Conservation (phyloP, 2,329 filamentous ascomycete genomes). For the Aspergillus pseudoviridinutans region DNA sequence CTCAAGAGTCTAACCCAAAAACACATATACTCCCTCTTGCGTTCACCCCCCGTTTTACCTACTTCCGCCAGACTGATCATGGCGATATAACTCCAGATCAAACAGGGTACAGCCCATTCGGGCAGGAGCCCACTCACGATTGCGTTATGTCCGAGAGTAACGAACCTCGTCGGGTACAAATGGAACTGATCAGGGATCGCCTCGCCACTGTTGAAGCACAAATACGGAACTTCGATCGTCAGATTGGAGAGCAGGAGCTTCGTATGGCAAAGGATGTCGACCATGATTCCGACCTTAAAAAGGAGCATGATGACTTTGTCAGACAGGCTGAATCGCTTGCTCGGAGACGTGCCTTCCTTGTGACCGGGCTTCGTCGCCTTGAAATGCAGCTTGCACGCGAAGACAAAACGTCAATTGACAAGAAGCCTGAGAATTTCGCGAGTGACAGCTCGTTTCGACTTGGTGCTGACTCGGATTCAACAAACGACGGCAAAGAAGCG, state of each 20-base stretch:
- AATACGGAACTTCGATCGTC: constrained; percentile 67
- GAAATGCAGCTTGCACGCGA: constrained; percentile 44
- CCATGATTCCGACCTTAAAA: constrained; percentile 42
- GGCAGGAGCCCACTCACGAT: constrained; percentile 86
- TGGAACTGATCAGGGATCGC: constrained; percentile 75
- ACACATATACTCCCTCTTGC: constrained; percentile 92
- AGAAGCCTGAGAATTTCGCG: constrained; percentile 16
- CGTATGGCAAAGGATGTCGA: constrained; percentile 53
- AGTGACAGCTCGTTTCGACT: constrained; percentile 25
- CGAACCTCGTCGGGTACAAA: constrained; percentile 84
- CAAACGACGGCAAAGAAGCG: constrained; percentile 52
- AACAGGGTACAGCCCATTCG: constrained; percentile 81
- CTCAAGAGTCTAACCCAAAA: constrained; percentile 82
- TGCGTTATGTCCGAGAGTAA: constrained; percentile 92
- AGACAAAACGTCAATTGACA: constrained; percentile 50
- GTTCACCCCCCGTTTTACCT: constrained; percentile 91
- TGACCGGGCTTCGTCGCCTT: constrained; percentile 55
- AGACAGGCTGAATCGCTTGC: constrained; percentile 55
- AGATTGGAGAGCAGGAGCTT: constrained; percentile 71
- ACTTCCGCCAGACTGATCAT: constrained; percentile 95
- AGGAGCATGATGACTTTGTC: constrained; percentile 48
- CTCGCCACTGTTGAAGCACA: constrained; percentile 75
- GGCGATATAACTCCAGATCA: constrained; percentile 69
- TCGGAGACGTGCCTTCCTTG: constrained; percentile 57
- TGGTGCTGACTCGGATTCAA: constrained; percentile 36